Conservation (phyloP, 495 filamentous ascomycete species). For the Melanomma pulvis-pyrius region DNA sequence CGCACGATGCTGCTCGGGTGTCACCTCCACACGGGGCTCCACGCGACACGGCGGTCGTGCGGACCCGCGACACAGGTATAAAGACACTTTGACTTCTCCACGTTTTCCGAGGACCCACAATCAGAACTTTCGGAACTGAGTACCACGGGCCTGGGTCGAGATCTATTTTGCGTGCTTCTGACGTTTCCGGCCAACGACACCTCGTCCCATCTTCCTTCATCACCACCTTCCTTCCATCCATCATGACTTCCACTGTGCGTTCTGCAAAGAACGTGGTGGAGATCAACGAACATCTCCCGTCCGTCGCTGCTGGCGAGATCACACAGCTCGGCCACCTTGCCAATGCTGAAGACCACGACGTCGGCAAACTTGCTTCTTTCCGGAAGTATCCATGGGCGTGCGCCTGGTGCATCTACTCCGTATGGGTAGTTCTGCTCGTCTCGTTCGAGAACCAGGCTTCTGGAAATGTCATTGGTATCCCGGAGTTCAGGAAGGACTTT, state of each 20-base stretch:
- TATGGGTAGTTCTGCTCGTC: constrained; percentile 4
- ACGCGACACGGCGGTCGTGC: too few relatives aligned
- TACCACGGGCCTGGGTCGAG: too few relatives aligned
- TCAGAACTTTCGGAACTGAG: too few relatives aligned
- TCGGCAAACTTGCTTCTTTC: constrained; percentile 5
- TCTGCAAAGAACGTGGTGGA: not conserved
- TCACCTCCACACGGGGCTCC: too few relatives aligned
- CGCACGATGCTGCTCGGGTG: too few relatives aligned
- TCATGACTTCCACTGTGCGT: not conserved
- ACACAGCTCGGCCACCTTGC: not conserved
- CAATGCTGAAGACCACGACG: not conserved
- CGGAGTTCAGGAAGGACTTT: constrained; percentile 14
- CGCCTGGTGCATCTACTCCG: constrained; percentile 8
- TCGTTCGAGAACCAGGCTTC: constrained; percentile 6
- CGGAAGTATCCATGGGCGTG: constrained; percentile 3
- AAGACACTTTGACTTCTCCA: too few relatives aligned
- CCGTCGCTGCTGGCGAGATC: not conserved
- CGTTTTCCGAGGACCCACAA: too few relatives aligned
- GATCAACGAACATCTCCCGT: not conserved
- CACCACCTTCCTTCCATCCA: not conserved
- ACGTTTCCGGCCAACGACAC: too few relatives aligned
- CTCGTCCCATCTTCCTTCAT: too few relatives aligned
- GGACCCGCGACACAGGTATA: too few relatives aligned
- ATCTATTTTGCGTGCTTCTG: too few relatives aligned
- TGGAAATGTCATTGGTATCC: constrained; percentile 9